Conservation (phyloP, 2,329 filamentous ascomycete genomes). For the Cryoendolithus antarcticus region DNA sequence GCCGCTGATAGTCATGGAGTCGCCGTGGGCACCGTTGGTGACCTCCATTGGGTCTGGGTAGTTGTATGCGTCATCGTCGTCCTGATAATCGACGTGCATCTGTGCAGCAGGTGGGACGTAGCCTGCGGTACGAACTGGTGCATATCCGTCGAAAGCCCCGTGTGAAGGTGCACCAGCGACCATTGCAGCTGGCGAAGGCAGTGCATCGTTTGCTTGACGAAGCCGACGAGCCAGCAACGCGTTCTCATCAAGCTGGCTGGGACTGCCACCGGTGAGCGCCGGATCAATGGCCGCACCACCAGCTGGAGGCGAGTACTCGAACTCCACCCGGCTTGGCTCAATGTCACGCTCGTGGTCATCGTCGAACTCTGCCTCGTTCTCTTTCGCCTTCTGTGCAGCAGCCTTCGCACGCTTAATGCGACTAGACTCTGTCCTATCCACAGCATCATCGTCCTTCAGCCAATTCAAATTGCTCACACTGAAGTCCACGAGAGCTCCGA, state of each 20-base stretch:
- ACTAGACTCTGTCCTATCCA: constrained; percentile 24
- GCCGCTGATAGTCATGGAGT: constrained; percentile 3
- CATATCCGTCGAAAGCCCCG: constrained; percentile 18
- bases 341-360: constrained; percentile 27
- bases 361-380: constrained; percentile 32
- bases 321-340: constrained; percentile 26
- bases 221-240: constrained; percentile 16
- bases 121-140: constrained; percentile 16
- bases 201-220: constrained; percentile 17
- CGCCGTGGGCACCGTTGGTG: constrained; percentile 12
- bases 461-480: constrained; percentile 76
- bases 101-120: constrained; percentile 13
- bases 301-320: constrained; percentile 29
- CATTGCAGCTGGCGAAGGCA: constrained; percentile 19
- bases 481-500: constrained; percentile 86
- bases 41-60: constrained; percentile 12
- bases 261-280: constrained; percentile 15
- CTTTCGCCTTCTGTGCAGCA: constrained; percentile 42
- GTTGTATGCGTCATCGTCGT: constrained; percentile 10
- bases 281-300: constrained; percentile 23
- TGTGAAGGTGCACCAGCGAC: constrained; percentile 13
- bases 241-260: constrained; percentile 15
- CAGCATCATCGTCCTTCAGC: constrained; percentile 48
- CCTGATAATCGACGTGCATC: constrained; percentile 14
- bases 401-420: constrained; percentile 31